Conservation (phyloP, 164 flowering plant species). For the Aristolochia californica region DNA sequence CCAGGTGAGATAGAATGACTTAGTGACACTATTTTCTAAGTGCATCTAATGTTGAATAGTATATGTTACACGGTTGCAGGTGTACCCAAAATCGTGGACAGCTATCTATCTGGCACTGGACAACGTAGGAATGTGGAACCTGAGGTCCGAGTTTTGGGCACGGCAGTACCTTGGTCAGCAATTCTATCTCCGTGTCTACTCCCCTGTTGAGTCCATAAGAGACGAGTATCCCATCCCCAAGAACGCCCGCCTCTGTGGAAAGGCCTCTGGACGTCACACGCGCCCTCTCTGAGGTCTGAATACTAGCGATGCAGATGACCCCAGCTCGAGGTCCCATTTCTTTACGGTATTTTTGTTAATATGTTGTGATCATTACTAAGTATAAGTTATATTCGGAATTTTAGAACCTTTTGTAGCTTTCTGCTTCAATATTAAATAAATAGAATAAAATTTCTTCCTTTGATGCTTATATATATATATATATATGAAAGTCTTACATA, state of each 20-base stretch:
- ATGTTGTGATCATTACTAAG: no score
- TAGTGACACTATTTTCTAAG: neutral
- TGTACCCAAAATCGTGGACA: constrained; percentile 86
- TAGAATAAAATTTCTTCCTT: no score
- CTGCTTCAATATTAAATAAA: no score
- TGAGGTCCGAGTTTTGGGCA: constrained; percentile 67
- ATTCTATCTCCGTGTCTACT: constrained; percentile 62
- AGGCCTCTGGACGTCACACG: constrained; percentile 31
- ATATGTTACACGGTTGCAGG: constrained; percentile 30
- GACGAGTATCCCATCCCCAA: constrained; percentile 63
- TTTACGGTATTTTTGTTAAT: neutral
- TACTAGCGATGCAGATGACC: constrained; percentile 12
- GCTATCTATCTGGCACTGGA: constrained; percentile 64
- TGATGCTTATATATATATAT: no score
- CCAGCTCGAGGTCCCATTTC: constrained; percentile 14
- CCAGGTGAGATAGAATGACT: constrained; percentile 52
- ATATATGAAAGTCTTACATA: no score
- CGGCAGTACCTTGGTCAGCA: constrained; percentile 79
- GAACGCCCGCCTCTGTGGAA: constrained; percentile 70
- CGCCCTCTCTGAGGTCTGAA: constrained; percentile 8
- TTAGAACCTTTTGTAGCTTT: no score
- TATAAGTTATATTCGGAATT: no score
- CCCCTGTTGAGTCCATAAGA: constrained; percentile 39
- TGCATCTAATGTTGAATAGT: neutral
- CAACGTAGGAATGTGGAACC: constrained; percentile 90